Conservation (phyloP, 306 rosid genomes). For the Glycyrrhiza uralensis region DNA sequence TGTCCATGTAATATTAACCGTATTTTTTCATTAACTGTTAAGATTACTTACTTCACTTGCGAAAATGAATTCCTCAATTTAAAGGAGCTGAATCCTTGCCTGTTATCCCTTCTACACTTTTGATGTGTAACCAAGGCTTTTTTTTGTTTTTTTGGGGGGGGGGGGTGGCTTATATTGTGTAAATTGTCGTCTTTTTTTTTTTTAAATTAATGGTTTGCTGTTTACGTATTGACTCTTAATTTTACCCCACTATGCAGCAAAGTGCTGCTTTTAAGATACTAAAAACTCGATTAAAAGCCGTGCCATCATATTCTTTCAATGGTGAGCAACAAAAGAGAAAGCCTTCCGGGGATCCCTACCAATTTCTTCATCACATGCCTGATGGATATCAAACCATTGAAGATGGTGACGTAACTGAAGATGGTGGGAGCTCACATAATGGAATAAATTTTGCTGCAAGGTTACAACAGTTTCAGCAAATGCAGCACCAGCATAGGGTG, state of each 20-base stretch:
- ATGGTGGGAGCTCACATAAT: constrained; percentile 40
- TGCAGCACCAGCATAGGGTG: constrained; percentile 65
- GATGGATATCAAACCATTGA: constrained; percentile 44
- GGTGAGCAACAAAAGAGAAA: constrained; percentile 48
- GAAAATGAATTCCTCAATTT: too few relatives aligned
- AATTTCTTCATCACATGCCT: constrained; percentile 38
- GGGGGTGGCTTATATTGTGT: neutral
- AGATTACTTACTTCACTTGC: too few relatives aligned
- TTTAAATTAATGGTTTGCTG: neutral
- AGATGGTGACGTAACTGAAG: constrained; percentile 60
- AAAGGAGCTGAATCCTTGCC: too few relatives aligned
- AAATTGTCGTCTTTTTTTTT: neutral
- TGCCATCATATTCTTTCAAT: constrained; percentile 62
- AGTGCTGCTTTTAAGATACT: constrained; percentile 91
- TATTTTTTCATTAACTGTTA: too few relatives aligned
- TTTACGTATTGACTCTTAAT: constrained; percentile 18
- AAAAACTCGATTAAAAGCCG: constrained; percentile 74
- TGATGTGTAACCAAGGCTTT: neutral
- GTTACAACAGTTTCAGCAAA: constrained; percentile 74
- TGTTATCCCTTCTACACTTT: neutral
- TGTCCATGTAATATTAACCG: too few relatives aligned
- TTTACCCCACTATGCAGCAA: constrained; percentile 61
- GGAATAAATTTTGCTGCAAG: constrained; percentile 67
- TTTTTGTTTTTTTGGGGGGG: neutral
- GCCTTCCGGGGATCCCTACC: constrained; percentile 56